A percentile compares a stretch with the other conserved stretches of the same genome.
Evolutionary conservation across 2,329 filamentous ascomycete genomes (phyloP).

Genomic region (Aspergillus novofumigatus): DNA sequence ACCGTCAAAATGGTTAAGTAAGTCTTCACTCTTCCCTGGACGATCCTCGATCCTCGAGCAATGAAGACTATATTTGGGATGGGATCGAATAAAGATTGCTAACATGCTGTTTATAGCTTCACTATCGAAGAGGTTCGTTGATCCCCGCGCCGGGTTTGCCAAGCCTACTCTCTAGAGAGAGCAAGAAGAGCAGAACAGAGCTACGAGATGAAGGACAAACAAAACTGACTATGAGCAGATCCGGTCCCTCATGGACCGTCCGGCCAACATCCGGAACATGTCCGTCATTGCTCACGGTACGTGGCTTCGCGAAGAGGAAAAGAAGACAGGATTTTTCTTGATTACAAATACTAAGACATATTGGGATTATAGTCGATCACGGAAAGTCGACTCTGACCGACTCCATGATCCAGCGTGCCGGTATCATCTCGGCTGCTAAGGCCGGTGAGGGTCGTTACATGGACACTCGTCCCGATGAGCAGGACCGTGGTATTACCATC

Average conservation of each 20-base stretch:
- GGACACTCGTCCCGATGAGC: conserved; percentile 94
- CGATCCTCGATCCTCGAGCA: not conserved
- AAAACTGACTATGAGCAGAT: conserved; percentile 34
- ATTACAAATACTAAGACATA: conserved; percentile 1
- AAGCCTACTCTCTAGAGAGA: conserved; percentile 1
- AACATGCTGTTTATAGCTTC: conserved; percentile 63
- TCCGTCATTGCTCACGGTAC: conserved; percentile 97
- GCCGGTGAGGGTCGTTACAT: conserved; percentile 94
- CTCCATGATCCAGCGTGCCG: conserved; percentile 96
- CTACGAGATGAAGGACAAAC: not conserved
- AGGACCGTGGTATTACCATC: conserved; percentile 99
- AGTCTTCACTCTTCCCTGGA: conserved; percentile 46
- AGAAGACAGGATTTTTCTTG: not conserved
- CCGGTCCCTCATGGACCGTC: conserved; percentile 47
- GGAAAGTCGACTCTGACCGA: conserved; percentile 99
- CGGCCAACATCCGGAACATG: conserved; percentile 81
- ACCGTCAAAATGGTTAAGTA: conserved; percentile 99
- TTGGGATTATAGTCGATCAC: conserved; percentile 70
- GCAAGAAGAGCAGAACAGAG: not conserved
- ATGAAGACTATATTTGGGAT: conserved; percentile 5
- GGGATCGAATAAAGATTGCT: conserved; percentile 17
- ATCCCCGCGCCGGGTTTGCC: conserved; percentile 5
- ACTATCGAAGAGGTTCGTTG: conserved; percentile 79
- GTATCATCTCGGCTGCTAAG: conserved; percentile 98
- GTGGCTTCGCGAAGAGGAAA: conserved; percentile 20